Evolutionary conservation across 768 basidiomycete genomes (phyloP), one percentile per base, ranked within the genome.

Genomic region (Calocybe cyanea): DNA sequence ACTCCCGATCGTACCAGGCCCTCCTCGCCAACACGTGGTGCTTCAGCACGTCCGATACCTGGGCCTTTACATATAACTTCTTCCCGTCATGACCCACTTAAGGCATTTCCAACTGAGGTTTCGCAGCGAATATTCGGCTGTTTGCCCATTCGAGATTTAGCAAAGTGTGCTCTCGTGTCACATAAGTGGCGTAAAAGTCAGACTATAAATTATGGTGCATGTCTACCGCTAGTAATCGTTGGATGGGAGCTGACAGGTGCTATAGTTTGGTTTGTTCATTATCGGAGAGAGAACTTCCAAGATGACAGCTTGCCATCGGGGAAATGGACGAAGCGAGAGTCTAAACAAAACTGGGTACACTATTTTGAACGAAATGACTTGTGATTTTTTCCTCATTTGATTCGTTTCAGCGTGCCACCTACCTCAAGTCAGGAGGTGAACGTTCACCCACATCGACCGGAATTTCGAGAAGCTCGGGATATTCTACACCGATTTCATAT

Each of bases 261-360:
- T 4, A 7, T 56, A 96, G 93, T 95, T 8, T 96, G 93, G 93
- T 96, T 94, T 69, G 87, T 89, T 53, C 85, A 88, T 53, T 92
- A 91, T 62, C 73, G 93, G 44, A 88, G 85, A 53, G 88, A 92
- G 50, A 83, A 86, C 54, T 90, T 96, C 53, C 83, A 90, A 35
- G 87, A 91, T 50, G 81, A 83, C 23, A 82, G 78, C 47, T 62
- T 89, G 39, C 85, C 87, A 3, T 76, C 83, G 8, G 88, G 85
- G 28, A 92, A 92, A 63, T 96, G 92, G 92, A 87, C 91, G 7
- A 88, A 87, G 59, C 75, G 85, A 45, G 92, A 96, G 63, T 92
- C 90, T n/a, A 96, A 92, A 62, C 86, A 91, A 65, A 85, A 85
- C 53, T 96, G 92, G 92, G 86, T 82, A 52, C 18, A 68, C 73